Evolutionary conservation across 257 asterid genomes (phyloP), one percentile per base, ranked within the genome.

Genomic region (Forsythia viridissima): DNA sequence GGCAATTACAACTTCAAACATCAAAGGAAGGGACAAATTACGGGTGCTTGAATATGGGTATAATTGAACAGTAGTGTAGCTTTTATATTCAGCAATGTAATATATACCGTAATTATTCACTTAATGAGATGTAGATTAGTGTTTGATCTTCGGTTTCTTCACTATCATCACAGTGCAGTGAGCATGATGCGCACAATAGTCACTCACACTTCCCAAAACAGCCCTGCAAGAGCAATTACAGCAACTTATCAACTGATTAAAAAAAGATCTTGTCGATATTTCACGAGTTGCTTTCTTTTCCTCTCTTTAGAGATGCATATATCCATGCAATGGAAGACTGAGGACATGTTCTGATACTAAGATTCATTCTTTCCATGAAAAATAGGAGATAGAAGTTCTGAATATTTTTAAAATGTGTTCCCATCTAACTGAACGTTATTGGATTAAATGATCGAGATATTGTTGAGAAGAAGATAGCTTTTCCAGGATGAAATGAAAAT

Each of bases 81-180:
- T 7, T 59, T 20, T 5, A 6, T 18, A 12, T 12, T 46, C 55
- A 46, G 34, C 15, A 46, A 8, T 46, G 55, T 11, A 46, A 4
- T 18, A 20, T 6, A 34, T 20, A 2, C 67, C 4, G 1, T 20
- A 59, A 61, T 61, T 21, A 18, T 51, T 55, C 30, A 21, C 68
- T 6, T 0, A 5, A 44, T 34, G 38, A 20, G 51, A 37, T 65
- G 5, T n/a, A 68, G 65, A 30, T 75, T 80, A 84, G 73, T 83
- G 77, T 39, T 87, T 82, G 77, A 66, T 59, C 85, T 87, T 87
- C 3, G 90, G 90, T 82, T 61, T 81, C 82, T 87, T 87, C 79
- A 87, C 90, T 30, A 87, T 84, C 90, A 84, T 87, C 61, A 87
- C 90, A 7, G 84, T 84, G 85, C 90, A 84, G 74, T 84, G 90